Evolutionary conservation across 2,329 filamentous ascomycete genomes (phyloP), one percentile per base, ranked within the genome.

Genomic region (Diplodia sapinea): DNA sequence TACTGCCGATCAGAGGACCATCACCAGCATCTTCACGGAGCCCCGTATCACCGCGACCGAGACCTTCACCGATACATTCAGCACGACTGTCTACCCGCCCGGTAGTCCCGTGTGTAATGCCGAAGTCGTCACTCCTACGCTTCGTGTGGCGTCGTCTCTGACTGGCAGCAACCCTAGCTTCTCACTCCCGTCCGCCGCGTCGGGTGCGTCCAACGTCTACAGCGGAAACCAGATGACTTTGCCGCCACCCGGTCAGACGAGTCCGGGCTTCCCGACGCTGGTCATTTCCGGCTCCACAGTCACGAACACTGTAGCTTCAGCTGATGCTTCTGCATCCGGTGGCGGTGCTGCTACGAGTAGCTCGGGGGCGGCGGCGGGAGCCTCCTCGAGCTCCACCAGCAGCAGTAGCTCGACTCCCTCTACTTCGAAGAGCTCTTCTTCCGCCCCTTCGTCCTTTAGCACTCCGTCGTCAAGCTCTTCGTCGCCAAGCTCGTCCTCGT

Each of bases 41-140:
- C 50, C 66, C 7, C 66, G 66, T 13, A 20, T 38, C 17, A 68
- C 57, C 3, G 43, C 51, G 1, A 63, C 49, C 1, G 50, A 63
- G 40, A 68, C 49, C 8, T 52, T 67, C 20, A 47, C 33, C 3
- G 65, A 61, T 17, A 49, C 50, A 1, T 54, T 64, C 31, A 63
- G 23, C 5, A 68, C 38, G 26, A 68, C 57, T 15, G 54, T 64
- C 17, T 64, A 64, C 51, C 66, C 66, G 49, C 57, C 66, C 12
- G 51, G 50, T 6, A 63, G 50, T 11, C 57, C 66, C 15, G 17
- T 68, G 13, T 64, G 66, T 9, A 61, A 56, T 9, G 38, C 49
- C 2, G 64, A 57, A 38, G 26, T 57, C 38, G 38, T 50, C 13
- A 23, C 64, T 31, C 51, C 40, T 12, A 67, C 55, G 26, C 47